These are phyloP conservation scores for Pogostemon cablin DNA, from an alignment of 257 asterid species.

Conservation along the genomic window DNA sequence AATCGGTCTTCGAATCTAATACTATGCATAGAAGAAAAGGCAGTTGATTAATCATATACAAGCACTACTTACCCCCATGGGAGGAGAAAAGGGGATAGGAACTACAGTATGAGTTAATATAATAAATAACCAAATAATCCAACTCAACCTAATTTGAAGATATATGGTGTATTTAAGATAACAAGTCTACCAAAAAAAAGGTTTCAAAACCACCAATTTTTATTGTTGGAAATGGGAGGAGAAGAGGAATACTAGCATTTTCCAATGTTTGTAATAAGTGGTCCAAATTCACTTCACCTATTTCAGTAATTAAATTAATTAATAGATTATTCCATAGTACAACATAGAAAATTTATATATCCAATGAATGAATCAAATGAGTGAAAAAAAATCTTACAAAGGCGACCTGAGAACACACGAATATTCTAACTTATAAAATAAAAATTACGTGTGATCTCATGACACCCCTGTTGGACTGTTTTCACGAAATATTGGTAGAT, in stretches of 20 bases:
- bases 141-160: conserved; percentile 13
- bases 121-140: conserved; percentile 3
- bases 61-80: not conserved
- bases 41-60: no score
- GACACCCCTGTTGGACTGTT: conserved; percentile 33
- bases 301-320: no score
- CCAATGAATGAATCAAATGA: not conserved
- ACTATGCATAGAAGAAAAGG: no score
- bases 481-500: conserved; percentile 14
- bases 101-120: not conserved
- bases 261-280: not conserved
- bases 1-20: no score
- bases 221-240: conserved; percentile 13
- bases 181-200: not conserved
- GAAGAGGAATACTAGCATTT: conserved; percentile 28
- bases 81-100: conserved; percentile 5
- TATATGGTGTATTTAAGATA: not conserved
- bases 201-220: conserved; percentile 29
- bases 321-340: no score
- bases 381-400: conserved; percentile 28
- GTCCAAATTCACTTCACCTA: no score
- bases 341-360: no score
- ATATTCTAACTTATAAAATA: not conserved
- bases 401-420: conserved; percentile 45
- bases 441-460: conserved; percentile 34